Base-by-base conservation (phyloP, 2,329 filamentous ascomycete species). In the Scedosporium dehoogii region DNA sequence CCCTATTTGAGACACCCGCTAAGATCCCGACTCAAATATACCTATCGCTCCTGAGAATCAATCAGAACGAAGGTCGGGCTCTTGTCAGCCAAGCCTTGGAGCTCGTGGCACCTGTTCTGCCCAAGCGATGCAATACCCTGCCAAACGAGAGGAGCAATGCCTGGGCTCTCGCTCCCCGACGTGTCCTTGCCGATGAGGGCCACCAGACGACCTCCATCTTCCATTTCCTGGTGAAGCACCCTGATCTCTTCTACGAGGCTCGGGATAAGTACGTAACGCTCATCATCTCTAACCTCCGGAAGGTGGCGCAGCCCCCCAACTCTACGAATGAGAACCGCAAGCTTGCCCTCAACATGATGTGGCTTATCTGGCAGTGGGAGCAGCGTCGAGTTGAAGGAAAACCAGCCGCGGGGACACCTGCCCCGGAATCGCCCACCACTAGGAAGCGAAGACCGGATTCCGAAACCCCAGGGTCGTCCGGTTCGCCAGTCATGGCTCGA, bases 21-120 rank as follows among this genome's bases (percentile, higher is more conserved):
- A 99, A 97, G 81, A 97, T 99, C 62, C 92, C 94, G 3, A 89
- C 90, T 21, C 93, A 97, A 73, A 92, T 99, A 23, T 99, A 99
- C 71, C 87, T 94, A 66, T 92, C 92, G 2, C 81, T 99, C 16
- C 78, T 99, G 25, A 90, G 91, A 73, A 92, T 93, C 1, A 96
- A 96, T 71, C 93, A 97, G 72, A 96, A 96, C 64, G 94, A 99
- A 75, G 94, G 93, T 21, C 86, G 93, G 62, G 86, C 91, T 12
- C 78, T 99, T 62, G 93, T 99, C 16, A 96, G 92, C 51, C 96
- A 99, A 72, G 93, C 93, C 4, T 79, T 99, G 55, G 94, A 99
- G 73, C 83, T 99, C 46, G 87, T 99, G 70, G 92, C 94, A n/a
- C 94, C 93, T 2, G 91, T 97, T 1, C 79, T 99, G 58, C 92